Conservation (phyloP, 495 filamentous ascomycete species). For the Pseudotulostoma volvatum region DNA sequence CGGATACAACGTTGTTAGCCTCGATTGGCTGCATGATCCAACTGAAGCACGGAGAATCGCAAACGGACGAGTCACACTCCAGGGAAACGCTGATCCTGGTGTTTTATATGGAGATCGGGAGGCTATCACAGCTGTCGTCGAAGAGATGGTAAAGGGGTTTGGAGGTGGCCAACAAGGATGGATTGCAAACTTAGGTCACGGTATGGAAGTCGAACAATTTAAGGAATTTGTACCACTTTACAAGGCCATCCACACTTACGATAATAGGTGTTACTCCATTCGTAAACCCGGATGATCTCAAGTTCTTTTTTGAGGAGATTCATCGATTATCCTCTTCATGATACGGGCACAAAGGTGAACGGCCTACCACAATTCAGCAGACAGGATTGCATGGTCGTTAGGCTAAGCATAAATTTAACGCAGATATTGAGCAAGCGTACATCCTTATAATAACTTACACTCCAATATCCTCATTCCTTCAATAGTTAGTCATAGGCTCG, state of each 20-base stretch:
- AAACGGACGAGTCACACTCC: conserved; percentile 58
- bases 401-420: no score
- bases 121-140: conserved; percentile 62
- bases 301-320: conserved; percentile 86
- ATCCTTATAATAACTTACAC: no score
- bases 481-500: not conserved
- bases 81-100: conserved; percentile 92
- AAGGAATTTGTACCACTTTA: not conserved
- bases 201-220: conserved; percentile 26
- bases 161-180: conserved; percentile 72
- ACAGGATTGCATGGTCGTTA: no score
- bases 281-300: conserved; percentile 81
- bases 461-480: conserved; percentile 63
- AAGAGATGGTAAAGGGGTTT: conserved; percentile 77
- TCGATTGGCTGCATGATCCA: conserved; percentile 91
- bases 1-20: conserved; percentile 81
- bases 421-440: no score
- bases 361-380: no score
- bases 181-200: conserved; percentile 83
- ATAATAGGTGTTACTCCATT: conserved; percentile 72
- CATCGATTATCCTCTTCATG: conserved; percentile 38
- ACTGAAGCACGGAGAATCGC: conserved; percentile 66
- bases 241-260: not conserved
- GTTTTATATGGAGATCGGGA: conserved; percentile 70
- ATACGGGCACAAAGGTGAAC: not conserved